Evolutionary conservation across 345 rosid genomes (phyloP).

Genomic region (Populus euphratica): DNA sequence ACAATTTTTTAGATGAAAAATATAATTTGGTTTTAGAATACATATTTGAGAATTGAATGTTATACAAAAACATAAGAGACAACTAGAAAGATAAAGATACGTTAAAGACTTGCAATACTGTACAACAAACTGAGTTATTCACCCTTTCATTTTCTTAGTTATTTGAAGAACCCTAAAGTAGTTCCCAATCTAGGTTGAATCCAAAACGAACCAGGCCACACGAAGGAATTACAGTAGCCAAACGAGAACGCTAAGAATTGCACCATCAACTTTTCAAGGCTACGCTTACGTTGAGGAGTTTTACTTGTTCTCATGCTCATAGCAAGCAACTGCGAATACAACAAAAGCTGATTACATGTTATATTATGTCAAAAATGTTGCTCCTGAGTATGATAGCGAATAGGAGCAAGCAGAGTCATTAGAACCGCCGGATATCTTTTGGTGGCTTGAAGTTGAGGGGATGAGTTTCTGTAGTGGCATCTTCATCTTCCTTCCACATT

Average conservation of each 20-base stretch:
- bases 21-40: too few relatives aligned
- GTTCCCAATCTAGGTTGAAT: not conserved
- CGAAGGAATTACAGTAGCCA: not conserved
- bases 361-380: not conserved
- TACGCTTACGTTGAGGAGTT: not conserved
- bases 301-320: not conserved
- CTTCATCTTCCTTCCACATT: constrained; percentile 98
- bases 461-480: constrained; percentile 86
- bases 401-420: not conserved
- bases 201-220: not conserved
- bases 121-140: too few relatives aligned
- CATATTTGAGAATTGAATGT: too few relatives aligned
- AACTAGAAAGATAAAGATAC: too few relatives aligned
- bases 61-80: too few relatives aligned
- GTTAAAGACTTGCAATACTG: too few relatives aligned
- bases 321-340: not conserved
- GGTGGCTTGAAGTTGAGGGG: constrained; percentile 97
- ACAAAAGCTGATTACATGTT: not conserved
- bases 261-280: not conserved
- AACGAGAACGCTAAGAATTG: not conserved
- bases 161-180: too few relatives aligned
- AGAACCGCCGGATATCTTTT: constrained; percentile 91
- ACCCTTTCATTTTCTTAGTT: too few relatives aligned
- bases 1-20: too few relatives aligned
- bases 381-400: not conserved